Base-by-base conservation (phyloP, 2,329 filamentous ascomycete species). In the Diplocarpon mali region DNA sequence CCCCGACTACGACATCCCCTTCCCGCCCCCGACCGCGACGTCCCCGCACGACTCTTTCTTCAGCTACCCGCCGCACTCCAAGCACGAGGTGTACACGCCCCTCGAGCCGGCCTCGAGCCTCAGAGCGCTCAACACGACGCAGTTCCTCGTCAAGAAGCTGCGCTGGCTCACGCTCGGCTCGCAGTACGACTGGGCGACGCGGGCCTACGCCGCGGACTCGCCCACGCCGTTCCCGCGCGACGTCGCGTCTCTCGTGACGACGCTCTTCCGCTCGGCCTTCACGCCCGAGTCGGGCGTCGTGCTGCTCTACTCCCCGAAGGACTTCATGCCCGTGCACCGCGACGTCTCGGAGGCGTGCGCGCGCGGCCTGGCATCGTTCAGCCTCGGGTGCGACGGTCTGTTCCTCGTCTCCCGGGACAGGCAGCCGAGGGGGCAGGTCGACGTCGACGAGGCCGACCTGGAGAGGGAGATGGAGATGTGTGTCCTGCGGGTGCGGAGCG, bases 111-210 rank as follows among this genome's bases (percentile, higher is more conserved):
- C 35, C 34, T 40, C 38, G 3, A n/a, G 87, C 14, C 88, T 95
- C 65, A 85, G 82, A 51, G 73, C 85, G 1, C 69, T 95, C 6
- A 74, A 78, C 5, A 69, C 84, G 40, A 69, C 75, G 35, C 81
- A 83, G 58, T 77, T 92, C 36, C 71, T 96, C 24, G 76, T 80
- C 45, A 83, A 83, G 51, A 89, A 86, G 50, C 75, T 96, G 20
- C 85, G 90, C 52, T 96, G 90, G 90, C 76, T 94, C 24, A 96
- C 90, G 0, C 75, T 96, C 1, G 90, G 90, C 38, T 87, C 87
- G 0, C 90, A 96, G 64, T 96, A 96, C 63, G 84, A 96, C 66
- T 95, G 90, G 92, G 90, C 87, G 0, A 76, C 78, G 42, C 88
- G 93, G 51, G 67, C 76, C 7, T 96, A 96, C 58, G 85, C 88